Percentiles rank a stretch among this genome's conserved stretches.
These are phyloP conservation scores for Lunasporangiospora selenospora DNA, from an alignment of 192 early-diverging fungal genomes.

Conservation along the genomic window DNA sequence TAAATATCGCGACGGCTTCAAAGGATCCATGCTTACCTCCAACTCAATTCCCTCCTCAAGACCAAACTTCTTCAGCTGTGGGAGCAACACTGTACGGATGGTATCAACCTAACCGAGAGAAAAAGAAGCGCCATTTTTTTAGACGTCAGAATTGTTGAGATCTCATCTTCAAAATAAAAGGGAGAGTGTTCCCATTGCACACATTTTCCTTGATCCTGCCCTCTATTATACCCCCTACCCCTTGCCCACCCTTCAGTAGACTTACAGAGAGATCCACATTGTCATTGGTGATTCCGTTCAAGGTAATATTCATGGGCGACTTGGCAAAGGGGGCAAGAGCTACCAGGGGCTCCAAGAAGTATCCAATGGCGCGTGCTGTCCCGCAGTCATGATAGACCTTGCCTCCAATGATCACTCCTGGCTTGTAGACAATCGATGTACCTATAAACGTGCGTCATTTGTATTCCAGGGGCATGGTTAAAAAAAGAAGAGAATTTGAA, in stretches of 20 bases:
- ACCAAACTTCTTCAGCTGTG: conserved; percentile 86
- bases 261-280: conserved; percentile 88
- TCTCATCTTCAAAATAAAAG: not conserved
- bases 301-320: conserved; percentile 76
- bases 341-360: conserved; percentile 92
- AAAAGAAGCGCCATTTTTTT: no score
- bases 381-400: conserved; percentile 88
- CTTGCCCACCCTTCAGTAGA: not conserved
- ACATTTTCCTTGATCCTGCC: not conserved
- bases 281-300: conserved; percentile 94
- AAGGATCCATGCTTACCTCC: conserved; percentile 56
- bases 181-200: not conserved
- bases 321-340: conserved; percentile 95
- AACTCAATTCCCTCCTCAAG: conserved; percentile 85
- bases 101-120: conserved; percentile 88
- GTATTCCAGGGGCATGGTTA: no score
- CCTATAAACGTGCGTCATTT: conserved; percentile 54
- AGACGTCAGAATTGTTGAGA: not conserved
- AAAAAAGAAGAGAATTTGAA: no score
- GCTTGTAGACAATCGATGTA: conserved; percentile 84
- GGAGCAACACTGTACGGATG: conserved; percentile 88
- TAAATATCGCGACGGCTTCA: no score
- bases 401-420: conserved; percentile 92
- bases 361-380: conserved; percentile 84
- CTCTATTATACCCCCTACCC: not conserved